Evolutionary conservation across 2,329 filamentous ascomycete genomes (phyloP).

Genomic region (Fusarium hostae): DNA sequence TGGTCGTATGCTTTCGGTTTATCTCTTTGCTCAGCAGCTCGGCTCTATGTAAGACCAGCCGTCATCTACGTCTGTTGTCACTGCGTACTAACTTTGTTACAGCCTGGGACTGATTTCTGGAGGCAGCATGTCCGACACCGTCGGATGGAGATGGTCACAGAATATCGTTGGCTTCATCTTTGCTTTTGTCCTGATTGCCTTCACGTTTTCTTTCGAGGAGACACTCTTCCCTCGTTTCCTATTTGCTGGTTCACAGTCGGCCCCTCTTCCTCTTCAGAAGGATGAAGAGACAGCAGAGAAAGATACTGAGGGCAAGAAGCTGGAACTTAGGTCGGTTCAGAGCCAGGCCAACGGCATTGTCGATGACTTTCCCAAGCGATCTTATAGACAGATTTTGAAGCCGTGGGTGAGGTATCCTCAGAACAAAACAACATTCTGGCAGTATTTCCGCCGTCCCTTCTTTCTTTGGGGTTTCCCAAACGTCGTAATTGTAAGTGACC

Average conservation of each 20-base stretch:
- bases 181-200: neutral
- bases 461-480: neutral
- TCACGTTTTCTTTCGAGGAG: neutral
- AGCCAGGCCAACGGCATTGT: rapidly evolving
- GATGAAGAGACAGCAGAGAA: neutral
- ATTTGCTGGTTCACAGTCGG: rapidly evolving
- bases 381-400: neutral
- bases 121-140: neutral
- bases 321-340: rapidly evolving
- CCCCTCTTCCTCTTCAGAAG: rapidly evolving
- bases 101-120: neutral
- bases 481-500: neutral
- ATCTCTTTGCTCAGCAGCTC: neutral
- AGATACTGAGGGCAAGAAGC: rapidly evolving
- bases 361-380: neutral
- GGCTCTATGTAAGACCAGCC: rapidly evolving
- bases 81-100: too few relatives aligned
- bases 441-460: neutral
- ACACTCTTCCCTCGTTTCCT: neutral
- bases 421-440: neutral
- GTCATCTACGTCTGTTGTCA: rapidly evolving
- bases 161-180: neutral
- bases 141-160: neutral
- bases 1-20: neutral
- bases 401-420: neutral